phyloP scores from a whole-genome alignment of 2,329 filamentous ascomycete species.

The Dryadomyces sulphureus region DNA sequence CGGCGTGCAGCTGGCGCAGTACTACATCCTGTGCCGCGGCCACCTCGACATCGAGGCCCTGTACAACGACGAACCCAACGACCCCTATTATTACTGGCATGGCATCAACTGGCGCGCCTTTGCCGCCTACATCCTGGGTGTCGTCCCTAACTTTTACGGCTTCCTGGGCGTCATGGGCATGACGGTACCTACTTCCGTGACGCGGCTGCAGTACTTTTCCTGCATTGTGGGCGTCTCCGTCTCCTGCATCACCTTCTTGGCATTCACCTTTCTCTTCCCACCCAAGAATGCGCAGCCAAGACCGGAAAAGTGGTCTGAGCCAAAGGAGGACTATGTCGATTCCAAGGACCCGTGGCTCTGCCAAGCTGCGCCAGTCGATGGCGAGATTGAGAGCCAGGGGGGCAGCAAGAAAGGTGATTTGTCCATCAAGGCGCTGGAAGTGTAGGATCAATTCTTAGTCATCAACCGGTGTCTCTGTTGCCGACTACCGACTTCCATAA shows the following conservation, averaged over 20 bases:
- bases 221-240: neutral
- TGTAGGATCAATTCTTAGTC: neutral
- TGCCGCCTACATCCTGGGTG: conserved; percentile 16
- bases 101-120: conserved; percentile 10
- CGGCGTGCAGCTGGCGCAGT: conserved; percentile 25
- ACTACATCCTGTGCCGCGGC: conserved; percentile 24
- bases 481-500: no score
- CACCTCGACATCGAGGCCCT: conserved; percentile 20
- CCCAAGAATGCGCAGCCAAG: neutral
- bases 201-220: neutral
- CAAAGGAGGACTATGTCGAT: neutral
- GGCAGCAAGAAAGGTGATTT: neutral
- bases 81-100: conserved; percentile 9
- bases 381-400: neutral
- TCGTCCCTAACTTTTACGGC: conserved; percentile 24
- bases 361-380: neutral
- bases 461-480: no score
- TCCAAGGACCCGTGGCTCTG: neutral
- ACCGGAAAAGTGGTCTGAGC: neutral
- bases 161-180: conserved; percentile 17
- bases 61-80: conserved; percentile 8
- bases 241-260: neutral
- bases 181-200: neutral
- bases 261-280: neutral
- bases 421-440: neutral